Percentiles rank a stretch among this genome's conserved stretches.
These are phyloP conservation scores for Phytopythium sindhum DNA, from an alignment of 352 stramenopile species.

Conservation along the genomic window DNA sequence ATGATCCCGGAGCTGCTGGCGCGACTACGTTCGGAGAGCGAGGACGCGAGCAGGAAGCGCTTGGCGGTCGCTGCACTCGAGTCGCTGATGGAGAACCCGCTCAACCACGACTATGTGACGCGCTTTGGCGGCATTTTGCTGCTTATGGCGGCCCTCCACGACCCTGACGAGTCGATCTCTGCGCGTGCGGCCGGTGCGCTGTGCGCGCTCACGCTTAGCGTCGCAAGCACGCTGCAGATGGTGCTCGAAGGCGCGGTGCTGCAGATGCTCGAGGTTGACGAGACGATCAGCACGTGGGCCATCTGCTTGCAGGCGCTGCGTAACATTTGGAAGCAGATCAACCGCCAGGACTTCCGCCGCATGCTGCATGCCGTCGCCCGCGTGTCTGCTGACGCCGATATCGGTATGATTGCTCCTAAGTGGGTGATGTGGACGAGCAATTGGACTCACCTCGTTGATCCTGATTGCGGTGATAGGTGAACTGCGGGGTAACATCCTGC, in stretches of 20 bases:
- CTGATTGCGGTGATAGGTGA: constrained; percentile 35
- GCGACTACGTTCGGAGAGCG: constrained; percentile 41
- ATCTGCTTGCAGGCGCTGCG: constrained; percentile 79
- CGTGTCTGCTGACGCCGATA: constrained; percentile 73
- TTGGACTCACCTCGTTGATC: constrained; percentile 7
- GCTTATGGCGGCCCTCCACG: constrained; percentile 70
- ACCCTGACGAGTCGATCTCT: constrained; percentile 58
- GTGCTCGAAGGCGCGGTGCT: constrained; percentile 85
- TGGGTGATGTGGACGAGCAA: neutral
- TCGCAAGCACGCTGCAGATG: constrained; percentile 82
- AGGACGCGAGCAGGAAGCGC: constrained; percentile 58
- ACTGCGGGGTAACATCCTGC: constrained; percentile 78
- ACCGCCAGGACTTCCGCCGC: constrained; percentile 74
- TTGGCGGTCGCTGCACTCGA: constrained; percentile 73
- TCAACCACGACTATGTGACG: constrained; percentile 85
- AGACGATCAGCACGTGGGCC: constrained; percentile 67
- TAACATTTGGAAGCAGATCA: constrained; percentile 90
- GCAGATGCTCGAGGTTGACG: constrained; percentile 86
- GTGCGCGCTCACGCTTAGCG: constrained; percentile 71
- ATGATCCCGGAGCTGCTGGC: constrained; percentile 71
- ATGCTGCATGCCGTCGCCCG: constrained; percentile 84
- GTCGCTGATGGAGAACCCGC: constrained; percentile 79
- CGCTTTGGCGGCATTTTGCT: constrained; percentile 65
- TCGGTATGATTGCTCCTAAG: constrained; percentile 29
- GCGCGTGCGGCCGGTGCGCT: constrained; percentile 72